Conservation (phyloP, 1,139 yeast genomes). For the Trichomonascaceae sp. region DNA sequence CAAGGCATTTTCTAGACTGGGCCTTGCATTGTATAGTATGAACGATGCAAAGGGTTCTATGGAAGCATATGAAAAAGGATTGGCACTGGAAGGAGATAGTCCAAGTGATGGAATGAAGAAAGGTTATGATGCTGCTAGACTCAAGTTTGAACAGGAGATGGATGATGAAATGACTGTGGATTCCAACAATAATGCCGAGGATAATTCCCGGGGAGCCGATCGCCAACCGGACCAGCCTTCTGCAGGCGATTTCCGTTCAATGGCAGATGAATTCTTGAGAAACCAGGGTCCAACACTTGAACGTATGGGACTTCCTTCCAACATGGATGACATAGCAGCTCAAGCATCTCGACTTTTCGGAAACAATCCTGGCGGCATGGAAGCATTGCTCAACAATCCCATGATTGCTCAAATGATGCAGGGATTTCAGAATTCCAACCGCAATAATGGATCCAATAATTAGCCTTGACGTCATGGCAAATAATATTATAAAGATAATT, state of each 20-base stretch:
- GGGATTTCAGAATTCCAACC: not conserved
- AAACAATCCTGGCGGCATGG: not conserved
- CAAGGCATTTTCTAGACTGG: constrained; percentile 92
- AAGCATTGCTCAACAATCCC: not conserved
- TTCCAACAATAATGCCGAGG: not conserved
- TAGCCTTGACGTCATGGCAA: too few species aligned
- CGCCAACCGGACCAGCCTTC: not conserved
- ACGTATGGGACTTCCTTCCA: not conserved
- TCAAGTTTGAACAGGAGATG: not conserved
- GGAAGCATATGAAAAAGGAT: constrained; percentile 84
- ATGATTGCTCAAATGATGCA: not conserved
- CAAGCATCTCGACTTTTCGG: not conserved
- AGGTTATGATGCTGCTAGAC: constrained; percentile 88
- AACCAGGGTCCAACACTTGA: not conserved
- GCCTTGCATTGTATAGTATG: constrained; percentile 84
- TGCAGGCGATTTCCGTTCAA: not conserved
- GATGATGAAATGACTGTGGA: not conserved
- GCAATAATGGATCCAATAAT: not conserved
- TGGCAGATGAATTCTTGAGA: not conserved
- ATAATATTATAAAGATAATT: not conserved
- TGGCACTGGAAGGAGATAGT: constrained; percentile 77
- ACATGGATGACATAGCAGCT: not conserved
- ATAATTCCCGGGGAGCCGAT: not conserved
- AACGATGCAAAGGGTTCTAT: constrained; percentile 86
- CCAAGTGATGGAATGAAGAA: constrained; percentile 88